These are phyloP conservation scores for Ceratobasidium sp. DNA, from an alignment of 1,284 basidiomycete genomes.

Conservation along the genomic window DNA sequence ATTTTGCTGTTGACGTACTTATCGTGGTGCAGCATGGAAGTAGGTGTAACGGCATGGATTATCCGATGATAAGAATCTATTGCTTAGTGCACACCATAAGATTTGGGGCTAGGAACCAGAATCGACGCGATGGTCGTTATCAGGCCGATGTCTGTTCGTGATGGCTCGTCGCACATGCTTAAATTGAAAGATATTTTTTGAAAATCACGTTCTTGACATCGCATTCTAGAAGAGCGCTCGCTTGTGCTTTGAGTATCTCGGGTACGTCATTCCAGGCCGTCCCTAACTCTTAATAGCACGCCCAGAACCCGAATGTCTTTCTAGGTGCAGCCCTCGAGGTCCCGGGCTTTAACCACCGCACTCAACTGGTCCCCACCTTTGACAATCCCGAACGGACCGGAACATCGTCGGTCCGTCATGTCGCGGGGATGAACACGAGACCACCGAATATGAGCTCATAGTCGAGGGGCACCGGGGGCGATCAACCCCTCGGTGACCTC, in stretches of 20 bases:
- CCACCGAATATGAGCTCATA: not conserved
- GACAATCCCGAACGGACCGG: not conserved
- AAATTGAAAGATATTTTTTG: not conserved
- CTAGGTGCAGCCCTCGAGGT: slow-evolving; percentile 1
- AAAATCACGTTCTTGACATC: not conserved
- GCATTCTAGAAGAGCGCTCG: not conserved
- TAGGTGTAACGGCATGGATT: not conserved
- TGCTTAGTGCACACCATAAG: not conserved
- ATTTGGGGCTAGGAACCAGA: not conserved
- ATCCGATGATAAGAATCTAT: not conserved
- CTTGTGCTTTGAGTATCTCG: no score
- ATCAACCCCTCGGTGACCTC: not conserved
- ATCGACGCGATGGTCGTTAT: not conserved
- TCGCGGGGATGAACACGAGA: not conserved
- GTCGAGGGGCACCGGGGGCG: not conserved
- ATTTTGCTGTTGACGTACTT: not conserved
- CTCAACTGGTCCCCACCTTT: not conserved
- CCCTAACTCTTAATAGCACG: not conserved
- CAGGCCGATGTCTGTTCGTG: not conserved
- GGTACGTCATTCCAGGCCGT: not conserved
- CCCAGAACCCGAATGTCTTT: not conserved
- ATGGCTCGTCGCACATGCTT: not conserved
- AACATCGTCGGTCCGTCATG: not conserved
- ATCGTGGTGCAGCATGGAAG: not conserved
- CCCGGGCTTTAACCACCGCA: not conserved